These are phyloP conservation scores for Houttuynia cordata DNA, from an alignment of 164 flowering plant genomes.

Conservation along the genomic window DNA sequence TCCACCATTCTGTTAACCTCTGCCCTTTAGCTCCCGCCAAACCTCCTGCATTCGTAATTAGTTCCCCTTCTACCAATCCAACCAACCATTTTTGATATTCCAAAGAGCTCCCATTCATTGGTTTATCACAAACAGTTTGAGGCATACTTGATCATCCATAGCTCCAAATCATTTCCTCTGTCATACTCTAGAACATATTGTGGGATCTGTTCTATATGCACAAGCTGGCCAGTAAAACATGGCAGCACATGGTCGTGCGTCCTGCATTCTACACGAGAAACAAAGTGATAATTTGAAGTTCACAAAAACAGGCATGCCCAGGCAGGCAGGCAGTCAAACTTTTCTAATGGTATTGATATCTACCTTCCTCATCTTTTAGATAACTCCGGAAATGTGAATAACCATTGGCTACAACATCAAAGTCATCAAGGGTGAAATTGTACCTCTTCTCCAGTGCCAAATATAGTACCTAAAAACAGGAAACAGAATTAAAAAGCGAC, in stretches of 20 bases:
- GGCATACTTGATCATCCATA: constrained; percentile 60
- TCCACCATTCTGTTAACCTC: no score
- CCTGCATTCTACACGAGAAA: constrained; percentile 29
- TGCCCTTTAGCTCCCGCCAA: no score
- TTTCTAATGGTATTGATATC: neutral
- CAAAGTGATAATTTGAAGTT: neutral
- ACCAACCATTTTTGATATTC: no score
- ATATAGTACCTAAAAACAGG: constrained; percentile 49
- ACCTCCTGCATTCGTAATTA: no score
- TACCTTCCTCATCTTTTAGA: constrained; percentile 37
- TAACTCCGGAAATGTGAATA: constrained; percentile 60
- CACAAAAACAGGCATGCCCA: neutral
- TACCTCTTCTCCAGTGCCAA: constrained; percentile 84
- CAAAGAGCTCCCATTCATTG: no score
- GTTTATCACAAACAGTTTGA: no score
- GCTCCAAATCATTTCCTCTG: constrained; percentile 67
- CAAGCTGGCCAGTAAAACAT: constrained; percentile 40
- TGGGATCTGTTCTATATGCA: constrained; percentile 51
- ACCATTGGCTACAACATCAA: constrained; percentile 81
- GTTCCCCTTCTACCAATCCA: no score
- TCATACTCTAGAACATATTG: constrained; percentile 56
- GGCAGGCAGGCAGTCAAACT: neutral
- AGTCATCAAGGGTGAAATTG: constrained; percentile 75
- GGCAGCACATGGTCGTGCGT: constrained; percentile 9
- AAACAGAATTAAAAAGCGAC: neutral